Base-by-base conservation (phyloP, 129 eudicot genomes). In the Ambrosia trifida region DNA sequence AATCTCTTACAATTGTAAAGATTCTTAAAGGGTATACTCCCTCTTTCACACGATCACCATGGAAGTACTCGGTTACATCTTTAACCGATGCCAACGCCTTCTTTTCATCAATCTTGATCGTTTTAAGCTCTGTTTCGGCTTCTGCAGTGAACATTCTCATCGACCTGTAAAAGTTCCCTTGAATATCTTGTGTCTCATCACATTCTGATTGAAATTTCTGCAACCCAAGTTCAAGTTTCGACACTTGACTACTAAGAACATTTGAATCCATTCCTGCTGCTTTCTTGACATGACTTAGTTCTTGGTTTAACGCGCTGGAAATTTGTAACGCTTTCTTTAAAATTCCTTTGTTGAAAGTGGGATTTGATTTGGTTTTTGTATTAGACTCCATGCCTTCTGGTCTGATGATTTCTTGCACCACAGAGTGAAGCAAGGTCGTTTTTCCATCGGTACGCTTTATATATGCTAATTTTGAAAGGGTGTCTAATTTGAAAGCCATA, bases 201-300 rank as follows among this genome's bases (percentile, higher is more conserved):
- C 76, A 73, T 16, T 81, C 85, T 63, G 46, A 67, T 51, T 83
- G 84, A 62, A 89, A 87, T 63, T 89, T 93, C 43, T 87, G 85
- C 41, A 89, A 90, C 56, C 90, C 98, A 64, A 43, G 73, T 73
- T 81, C 91, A 47, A 93, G 96, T 67, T 93, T 93, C 4, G 83
- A 60, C 14, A 94, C 86, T 33, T 87, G 85, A 69, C 96, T 72
- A 19, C 88, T 69, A 68, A 89, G 45, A 3, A 85, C 92, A 36
- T 87, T 90, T 12, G 96, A 86, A 78, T 89, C 98, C 96, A 89
- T 89, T 58, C 85, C 91, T 16, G 96, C 95, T 31, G 98, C 97
- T 66, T 84, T 83, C 81, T 84, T 90, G 13, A 88, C 91, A 78
- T 81, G 89, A 11, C 79, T 78, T 16, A 94, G 78, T 76, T 94